Percentiles rank a stretch among this genome's conserved stretches.
These are phyloP conservation scores for Talaromyces proteolyticus DNA, from an alignment of 495 filamentous ascomycete species.

Conservation along the genomic window DNA sequence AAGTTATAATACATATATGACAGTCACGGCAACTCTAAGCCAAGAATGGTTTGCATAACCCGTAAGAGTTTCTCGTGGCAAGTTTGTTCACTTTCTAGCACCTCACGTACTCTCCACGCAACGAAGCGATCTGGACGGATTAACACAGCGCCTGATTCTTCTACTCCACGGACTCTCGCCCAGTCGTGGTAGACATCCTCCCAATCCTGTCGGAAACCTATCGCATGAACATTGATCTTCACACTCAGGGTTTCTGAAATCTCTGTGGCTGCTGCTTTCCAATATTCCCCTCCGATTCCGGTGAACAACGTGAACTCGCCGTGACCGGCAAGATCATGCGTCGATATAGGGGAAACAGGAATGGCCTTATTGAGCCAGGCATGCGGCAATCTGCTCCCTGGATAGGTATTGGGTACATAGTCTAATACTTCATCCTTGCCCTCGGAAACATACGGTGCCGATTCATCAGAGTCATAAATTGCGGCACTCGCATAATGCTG, in stretches of 20 bases:
- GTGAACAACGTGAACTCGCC: constrained; percentile 42
- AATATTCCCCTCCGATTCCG: constrained; percentile 40
- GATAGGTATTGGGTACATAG: constrained; percentile 38
- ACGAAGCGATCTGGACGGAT: constrained; percentile 44
- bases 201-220: constrained; percentile 44
- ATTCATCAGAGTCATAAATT: constrained; percentile 30
- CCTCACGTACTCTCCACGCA: constrained; percentile 19
- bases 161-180: constrained; percentile 34
- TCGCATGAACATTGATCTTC: constrained; percentile 31
- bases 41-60: not conserved
- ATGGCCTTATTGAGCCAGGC: constrained; percentile 43
- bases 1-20: not conserved
- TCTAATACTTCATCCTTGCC: constrained; percentile 18
- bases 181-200: constrained; percentile 50
- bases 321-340: constrained; percentile 47
- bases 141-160: constrained; percentile 47
- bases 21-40: not conserved
- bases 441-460: not conserved
- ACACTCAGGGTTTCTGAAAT: constrained; percentile 26
- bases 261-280: constrained; percentile 37
- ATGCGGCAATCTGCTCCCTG: constrained; percentile 46
- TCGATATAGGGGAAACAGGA: constrained; percentile 36
- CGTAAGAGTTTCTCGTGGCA: not conserved
- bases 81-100: not conserved
- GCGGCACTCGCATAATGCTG: constrained; percentile 35